Conservation (phyloP, 306 rosid genomes). For the Cicer yamashitae region DNA sequence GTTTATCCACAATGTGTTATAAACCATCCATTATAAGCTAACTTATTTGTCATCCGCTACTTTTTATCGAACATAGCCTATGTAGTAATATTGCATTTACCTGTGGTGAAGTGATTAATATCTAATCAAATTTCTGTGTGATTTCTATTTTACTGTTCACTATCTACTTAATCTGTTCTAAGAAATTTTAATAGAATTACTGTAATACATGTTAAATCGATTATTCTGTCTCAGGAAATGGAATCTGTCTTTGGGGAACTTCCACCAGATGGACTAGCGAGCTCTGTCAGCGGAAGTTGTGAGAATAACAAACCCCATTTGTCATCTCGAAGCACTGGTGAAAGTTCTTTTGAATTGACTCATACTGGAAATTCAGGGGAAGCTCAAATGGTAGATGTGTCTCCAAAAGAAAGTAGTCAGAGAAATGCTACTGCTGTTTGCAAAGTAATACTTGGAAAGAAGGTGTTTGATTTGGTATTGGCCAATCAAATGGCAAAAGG, state of each 20-base stretch:
- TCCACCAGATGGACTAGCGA: slow-evolving; percentile 54
- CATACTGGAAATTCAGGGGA: slow-evolving; percentile 73
- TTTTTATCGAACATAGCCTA: background rate
- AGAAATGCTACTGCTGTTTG: slow-evolving; percentile 78
- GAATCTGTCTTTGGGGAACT: slow-evolving; percentile 75
- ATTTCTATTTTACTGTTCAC: slow-evolving; percentile 29
- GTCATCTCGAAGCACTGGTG: slow-evolving; percentile 41
- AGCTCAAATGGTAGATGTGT: slow-evolving; percentile 96
- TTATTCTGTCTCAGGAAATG: slow-evolving; percentile 70
- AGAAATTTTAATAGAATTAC: slow-evolving; percentile 13
- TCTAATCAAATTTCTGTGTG: background rate
- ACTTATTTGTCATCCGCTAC: no score
- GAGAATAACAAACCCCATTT: slow-evolving; percentile 45
- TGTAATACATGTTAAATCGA: slow-evolving; percentile 11
- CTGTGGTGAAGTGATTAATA: slow-evolving; percentile 2
- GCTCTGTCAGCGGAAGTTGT: slow-evolving; percentile 47
- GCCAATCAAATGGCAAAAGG: slow-evolving; percentile 75
- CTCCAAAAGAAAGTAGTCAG: slow-evolving; percentile 69
- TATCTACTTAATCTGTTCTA: background rate
- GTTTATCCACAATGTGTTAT: no score
- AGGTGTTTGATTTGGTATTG: slow-evolving; percentile 77
- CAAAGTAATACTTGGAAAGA: slow-evolving; percentile 88
- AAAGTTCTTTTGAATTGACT: slow-evolving; percentile 56
- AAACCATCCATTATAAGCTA: no score
- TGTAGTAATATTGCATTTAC: background rate